These are phyloP conservation scores for Glycyrrhiza uralensis DNA, from an alignment of 306 rosid genomes.

Conservation along the genomic window DNA sequence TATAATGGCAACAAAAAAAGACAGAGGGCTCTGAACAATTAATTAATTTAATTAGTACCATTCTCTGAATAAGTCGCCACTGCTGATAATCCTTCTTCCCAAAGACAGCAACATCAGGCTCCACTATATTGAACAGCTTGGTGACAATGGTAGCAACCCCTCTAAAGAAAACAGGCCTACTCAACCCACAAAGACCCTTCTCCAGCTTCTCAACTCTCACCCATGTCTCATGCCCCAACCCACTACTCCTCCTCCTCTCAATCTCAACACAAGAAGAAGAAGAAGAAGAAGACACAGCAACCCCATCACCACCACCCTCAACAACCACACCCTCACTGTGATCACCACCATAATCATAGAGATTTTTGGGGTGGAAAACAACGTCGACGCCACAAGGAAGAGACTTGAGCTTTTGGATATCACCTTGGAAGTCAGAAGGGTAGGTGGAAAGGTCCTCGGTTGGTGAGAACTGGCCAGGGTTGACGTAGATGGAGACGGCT, in stretches of 20 bases:
- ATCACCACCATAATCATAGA: conserved; percentile 50
- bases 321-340: background rate
- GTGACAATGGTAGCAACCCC: conserved; percentile 86
- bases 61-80: conserved; percentile 64
- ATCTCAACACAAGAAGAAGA: conserved; percentile 82
- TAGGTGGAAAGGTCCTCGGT: conserved; percentile 79
- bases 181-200: conserved; percentile 79
- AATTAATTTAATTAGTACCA: conserved; percentile 63
- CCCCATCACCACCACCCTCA: conserved; percentile 6
- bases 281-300: no score
- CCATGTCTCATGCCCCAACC: conserved; percentile 78
- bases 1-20: no score
- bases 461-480: conserved; percentile 87
- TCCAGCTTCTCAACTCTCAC: conserved; percentile 73
- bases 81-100: conserved; percentile 98
- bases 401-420: conserved; percentile 51
- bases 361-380: conserved; percentile 64
- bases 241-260: no score
- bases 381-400: conserved; percentile 69
- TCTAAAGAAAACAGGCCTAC: conserved; percentile 81
- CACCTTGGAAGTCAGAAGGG: conserved; percentile 82
- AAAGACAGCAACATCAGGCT: conserved; percentile 82
- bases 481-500: conserved; percentile 78
- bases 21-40: no score
- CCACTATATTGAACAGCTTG: conserved; percentile 83